Percentiles rank a stretch among this genome's conserved stretches.
Evolutionary conservation across 2,329 filamentous ascomycete species (phyloP).

Genomic region (Penicillium sp.): DNA sequence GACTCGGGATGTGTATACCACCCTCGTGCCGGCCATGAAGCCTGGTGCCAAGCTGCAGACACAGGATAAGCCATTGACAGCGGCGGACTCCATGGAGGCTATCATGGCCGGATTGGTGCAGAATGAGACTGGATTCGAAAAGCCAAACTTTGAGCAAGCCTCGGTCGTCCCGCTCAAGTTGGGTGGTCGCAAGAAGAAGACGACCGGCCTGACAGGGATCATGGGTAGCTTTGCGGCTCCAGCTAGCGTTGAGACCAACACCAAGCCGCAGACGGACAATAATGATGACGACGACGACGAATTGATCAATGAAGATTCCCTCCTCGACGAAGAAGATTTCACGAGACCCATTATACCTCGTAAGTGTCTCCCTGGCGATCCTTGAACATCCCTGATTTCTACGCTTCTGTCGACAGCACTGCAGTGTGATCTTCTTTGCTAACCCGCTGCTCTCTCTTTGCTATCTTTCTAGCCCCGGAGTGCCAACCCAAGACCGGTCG

Average conservation of each 20-base stretch:
- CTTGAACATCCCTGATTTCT: neutral
- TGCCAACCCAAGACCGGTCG: slow-evolving; percentile 74
- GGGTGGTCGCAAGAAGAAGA: slow-evolving; percentile 54
- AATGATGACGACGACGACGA: slow-evolving; percentile 71
- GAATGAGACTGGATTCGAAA: slow-evolving; percentile 56
- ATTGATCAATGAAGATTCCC: slow-evolving; percentile 81
- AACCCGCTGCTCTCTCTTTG: slow-evolving; percentile 6
- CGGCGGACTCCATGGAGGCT: slow-evolving; percentile 29
- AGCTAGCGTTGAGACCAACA: slow-evolving; percentile 28
- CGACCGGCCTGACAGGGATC: slow-evolving; percentile 9
- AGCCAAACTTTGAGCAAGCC: slow-evolving; percentile 58
- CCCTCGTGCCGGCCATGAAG: slow-evolving; percentile 65
- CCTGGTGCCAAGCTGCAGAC: slow-evolving; percentile 55
- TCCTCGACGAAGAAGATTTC: slow-evolving; percentile 81
- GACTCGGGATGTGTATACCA: slow-evolving; percentile 59
- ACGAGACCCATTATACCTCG: slow-evolving; percentile 71
- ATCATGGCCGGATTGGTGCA: slow-evolving; percentile 21
- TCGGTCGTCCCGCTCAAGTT: slow-evolving; percentile 59
- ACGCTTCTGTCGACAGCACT: neutral
- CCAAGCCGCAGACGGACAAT: slow-evolving; percentile 21
- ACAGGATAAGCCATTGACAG: slow-evolving; percentile 57
- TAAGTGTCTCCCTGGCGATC: slow-evolving; percentile 46
- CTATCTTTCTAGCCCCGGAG: slow-evolving; percentile 58
- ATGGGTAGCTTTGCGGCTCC: slow-evolving; percentile 37
- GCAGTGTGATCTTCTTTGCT: too few relatives aligned